Conservation (phyloP, 2,329 filamentous ascomycete genomes). For the Cadophora malorum region DNA sequence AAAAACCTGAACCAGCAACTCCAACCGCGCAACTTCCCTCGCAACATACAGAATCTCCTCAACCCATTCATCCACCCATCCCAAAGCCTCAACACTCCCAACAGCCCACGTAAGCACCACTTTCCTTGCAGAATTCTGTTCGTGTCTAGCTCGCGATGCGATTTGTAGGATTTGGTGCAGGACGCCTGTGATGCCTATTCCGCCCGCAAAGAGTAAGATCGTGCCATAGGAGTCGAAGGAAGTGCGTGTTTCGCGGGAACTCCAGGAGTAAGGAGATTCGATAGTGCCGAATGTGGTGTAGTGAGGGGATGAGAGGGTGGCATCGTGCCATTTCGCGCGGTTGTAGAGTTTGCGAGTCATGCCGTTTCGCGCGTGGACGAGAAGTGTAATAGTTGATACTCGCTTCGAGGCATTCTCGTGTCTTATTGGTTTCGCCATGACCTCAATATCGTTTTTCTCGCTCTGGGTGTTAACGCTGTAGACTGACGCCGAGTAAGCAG, state of each 20-base stretch:
- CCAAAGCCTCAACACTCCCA: conserved; percentile 75
- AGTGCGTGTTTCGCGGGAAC: conserved; percentile 14
- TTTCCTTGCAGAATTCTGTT: conserved; percentile 71
- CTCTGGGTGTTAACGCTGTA: neutral
- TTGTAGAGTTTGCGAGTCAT: neutral
- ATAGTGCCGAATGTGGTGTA: neutral
- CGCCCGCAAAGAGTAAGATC: conserved; percentile 77
- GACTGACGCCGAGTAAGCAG: neutral
- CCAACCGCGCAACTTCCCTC: neutral
- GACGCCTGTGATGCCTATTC: conserved; percentile 80
- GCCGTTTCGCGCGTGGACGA: neutral
- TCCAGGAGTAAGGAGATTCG: conserved; percentile 1
- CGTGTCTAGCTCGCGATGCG: conserved; percentile 67
- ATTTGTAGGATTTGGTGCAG: conserved; percentile 75
- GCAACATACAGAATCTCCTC: conserved; percentile 74
- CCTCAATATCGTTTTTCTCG: neutral
- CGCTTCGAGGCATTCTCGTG: neutral
- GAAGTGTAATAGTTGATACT: neutral
- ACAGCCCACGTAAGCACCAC: conserved; percentile 78
- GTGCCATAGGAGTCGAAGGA: conserved; percentile 63
- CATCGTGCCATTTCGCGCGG: neutral
- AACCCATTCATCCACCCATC: conserved; percentile 83
- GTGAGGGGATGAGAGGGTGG: neutral
- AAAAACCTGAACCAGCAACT: neutral
- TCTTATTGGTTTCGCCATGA: neutral